phyloP scores from a whole-genome alignment of 1,139 yeast species.

The Entelexis paramagnoliae region DNA sequence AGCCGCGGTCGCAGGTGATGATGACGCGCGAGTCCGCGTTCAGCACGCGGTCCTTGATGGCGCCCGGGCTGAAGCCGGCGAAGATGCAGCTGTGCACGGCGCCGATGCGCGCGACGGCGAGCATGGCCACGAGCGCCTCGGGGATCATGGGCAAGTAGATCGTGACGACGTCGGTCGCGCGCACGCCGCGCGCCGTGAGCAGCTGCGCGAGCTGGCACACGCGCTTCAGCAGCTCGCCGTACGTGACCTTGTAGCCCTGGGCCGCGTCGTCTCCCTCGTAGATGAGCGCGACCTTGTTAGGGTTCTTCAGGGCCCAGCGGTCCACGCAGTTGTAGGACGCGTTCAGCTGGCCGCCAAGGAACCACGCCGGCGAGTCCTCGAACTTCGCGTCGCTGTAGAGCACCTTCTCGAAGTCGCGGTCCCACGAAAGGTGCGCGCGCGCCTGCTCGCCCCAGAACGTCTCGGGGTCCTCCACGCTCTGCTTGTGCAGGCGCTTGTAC shows the following conservation, averaged over 20 bases:
- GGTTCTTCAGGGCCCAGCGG: conserved; percentile 81
- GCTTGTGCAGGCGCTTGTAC: conserved; percentile 59
- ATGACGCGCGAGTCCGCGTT: conserved; percentile 85
- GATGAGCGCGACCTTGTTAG: conserved; percentile 75
- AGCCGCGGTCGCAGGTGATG: conserved; percentile 92
- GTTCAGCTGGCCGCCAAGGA: conserved; percentile 82
- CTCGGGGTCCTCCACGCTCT: conserved; percentile 75
- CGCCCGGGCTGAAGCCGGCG: conserved; percentile 94
- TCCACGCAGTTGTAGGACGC: conserved; percentile 95
- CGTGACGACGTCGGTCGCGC: conserved; percentile 93
- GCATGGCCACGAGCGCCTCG: conserved; percentile 86
- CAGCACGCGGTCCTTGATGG: conserved; percentile 78
- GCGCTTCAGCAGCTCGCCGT: conserved; percentile 74
- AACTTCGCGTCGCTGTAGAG: conserved; percentile 51
- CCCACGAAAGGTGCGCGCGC: conserved; percentile 71
- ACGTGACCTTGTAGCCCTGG: conserved; percentile 62
- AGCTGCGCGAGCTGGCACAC: conserved; percentile 87
- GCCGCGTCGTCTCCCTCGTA: conserved; percentile 92
- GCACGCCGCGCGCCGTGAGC: conserved; percentile 73
- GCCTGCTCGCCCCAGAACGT: conserved; percentile 79
- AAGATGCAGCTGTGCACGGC: conserved; percentile 94
- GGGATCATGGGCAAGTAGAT: conserved; percentile 96
- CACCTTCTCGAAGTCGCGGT: conserved; percentile 66
- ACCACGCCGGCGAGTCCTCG: conserved; percentile 85
- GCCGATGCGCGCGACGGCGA: conserved; percentile 90